Base-by-base conservation (phyloP, 495 filamentous ascomycete species). In the Xylaria cubensis region DNA sequence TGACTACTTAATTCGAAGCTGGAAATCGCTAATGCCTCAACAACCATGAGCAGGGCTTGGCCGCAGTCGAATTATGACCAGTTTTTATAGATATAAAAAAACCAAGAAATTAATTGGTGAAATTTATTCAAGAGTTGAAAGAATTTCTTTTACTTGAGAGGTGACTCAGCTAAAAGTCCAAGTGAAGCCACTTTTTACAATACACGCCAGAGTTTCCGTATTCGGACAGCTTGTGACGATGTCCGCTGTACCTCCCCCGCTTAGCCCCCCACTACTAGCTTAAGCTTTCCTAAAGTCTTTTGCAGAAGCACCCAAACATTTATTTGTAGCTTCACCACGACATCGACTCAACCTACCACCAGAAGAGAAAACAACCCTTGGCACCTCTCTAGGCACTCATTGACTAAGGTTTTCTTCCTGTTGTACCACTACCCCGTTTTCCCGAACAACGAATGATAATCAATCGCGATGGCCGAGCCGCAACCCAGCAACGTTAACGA, bases 401-500 rank as follows among this genome's bases (percentile, higher is more conserved):
- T 2, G 26, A 29, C 26, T 29, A 29, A 29, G 26, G 2, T 2
- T 29, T 29, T 29, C 26, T 29, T 29, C 26, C 26, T 29, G 26
- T 29, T 29, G 26, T 21, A 41, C 61, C 36, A 26, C 15, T 9
- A 44, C 21, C 24, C 42, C 24, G 29, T 34, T 39, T n/a, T 39
- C 24, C n/a, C 41, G 8, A 32, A 12, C 32, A 1, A 42, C 10
- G 0, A 10, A 19, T 0, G 17, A 32, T n/a, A 48, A 12, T 7
- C 19, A 41, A 19, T 44, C 65, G 9, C 69, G 70, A 92, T 92
- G 88, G 88, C 89, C 64, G 89, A 87, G 72, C 85, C 84, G 19
- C 88, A 90, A 80, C 89, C 90, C 42, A 72, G 83, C 46, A 84
- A 72, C 62, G 77, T 90, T 50, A 82, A 85, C 65, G 89, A 90